These are phyloP conservation scores for Angomonas deanei DNA, from an alignment of 208 protist genomes.

Conservation along the genomic window DNA sequence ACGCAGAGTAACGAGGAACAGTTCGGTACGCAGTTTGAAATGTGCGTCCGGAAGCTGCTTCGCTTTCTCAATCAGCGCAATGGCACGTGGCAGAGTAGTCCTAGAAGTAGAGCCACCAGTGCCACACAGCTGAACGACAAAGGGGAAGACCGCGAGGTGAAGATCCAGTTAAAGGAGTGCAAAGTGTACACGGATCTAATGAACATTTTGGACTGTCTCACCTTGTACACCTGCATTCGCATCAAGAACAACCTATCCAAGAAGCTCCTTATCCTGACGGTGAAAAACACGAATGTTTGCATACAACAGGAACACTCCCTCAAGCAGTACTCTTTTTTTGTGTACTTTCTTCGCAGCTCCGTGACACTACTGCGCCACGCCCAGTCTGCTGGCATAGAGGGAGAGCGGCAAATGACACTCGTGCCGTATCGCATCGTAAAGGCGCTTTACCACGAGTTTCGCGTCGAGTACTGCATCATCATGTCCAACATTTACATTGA, in stretches of 20 bases:
- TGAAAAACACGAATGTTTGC: conserved; percentile 75
- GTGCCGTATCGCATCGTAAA: conserved; percentile 61
- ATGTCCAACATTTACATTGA: conserved; percentile 69
- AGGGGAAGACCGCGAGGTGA: conserved; percentile 16
- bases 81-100: conserved; percentile 20
- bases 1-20: conserved; percentile 63
- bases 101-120: background rate
- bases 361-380: conserved; percentile 46
- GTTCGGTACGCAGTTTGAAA: conserved; percentile 62
- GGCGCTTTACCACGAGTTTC: conserved; percentile 70
- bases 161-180: conserved; percentile 37
- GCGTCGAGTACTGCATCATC: conserved; percentile 59
- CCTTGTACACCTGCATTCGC: conserved; percentile 73
- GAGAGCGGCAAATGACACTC: conserved; percentile 16
- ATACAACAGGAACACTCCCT: conserved; percentile 81
- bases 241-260: conserved; percentile 61
- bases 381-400: conserved; percentile 15
- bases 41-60: conserved; percentile 45
- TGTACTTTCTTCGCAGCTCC: conserved; percentile 62
- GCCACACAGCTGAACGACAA: background rate
- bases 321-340: conserved; percentile 56
- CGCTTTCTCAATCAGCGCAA: conserved; percentile 58
- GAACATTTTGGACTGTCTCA: conserved; percentile 55
- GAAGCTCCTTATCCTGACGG: conserved; percentile 54
- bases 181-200: conserved; percentile 53